Percentiles rank a stretch among this genome's conserved stretches.
These are phyloP conservation scores for Neurospora sp. DNA, from an alignment of 495 filamentous ascomycete species.

Conservation along the genomic window DNA sequence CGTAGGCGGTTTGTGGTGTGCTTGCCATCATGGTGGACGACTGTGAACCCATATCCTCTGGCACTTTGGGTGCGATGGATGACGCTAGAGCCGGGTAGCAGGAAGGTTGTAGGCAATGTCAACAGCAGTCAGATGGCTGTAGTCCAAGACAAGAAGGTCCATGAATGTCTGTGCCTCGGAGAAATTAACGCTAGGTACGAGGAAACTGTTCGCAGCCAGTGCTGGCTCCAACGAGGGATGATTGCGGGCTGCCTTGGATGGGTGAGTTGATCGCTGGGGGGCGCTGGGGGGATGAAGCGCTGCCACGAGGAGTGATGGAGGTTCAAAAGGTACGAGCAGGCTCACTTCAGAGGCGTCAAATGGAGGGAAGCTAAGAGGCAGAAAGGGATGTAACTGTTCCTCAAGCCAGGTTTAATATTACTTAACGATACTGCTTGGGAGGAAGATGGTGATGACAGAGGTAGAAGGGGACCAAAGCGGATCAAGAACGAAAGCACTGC, in stretches of 20 bases:
- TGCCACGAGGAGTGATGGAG: not conserved
- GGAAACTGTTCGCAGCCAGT: not conserved
- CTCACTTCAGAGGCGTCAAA: not conserved
- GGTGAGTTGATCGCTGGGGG: not conserved
- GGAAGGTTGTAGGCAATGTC: no score
- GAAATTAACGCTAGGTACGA: not conserved
- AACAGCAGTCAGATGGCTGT: not conserved
- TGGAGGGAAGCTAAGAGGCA: not conserved
- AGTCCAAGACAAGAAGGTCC: not conserved
- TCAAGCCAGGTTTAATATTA: not conserved
- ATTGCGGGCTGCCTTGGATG: not conserved
- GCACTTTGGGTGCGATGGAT: not conserved
- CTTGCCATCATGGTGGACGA: slow-evolving; percentile 41
- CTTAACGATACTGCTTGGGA: not conserved
- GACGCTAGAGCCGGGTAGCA: not conserved
- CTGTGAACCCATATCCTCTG: slow-evolving; percentile 33
- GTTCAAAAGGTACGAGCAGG: not conserved
- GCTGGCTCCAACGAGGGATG: not conserved
- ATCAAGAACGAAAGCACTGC: not conserved
- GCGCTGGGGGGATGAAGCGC: not conserved
- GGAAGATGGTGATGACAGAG: not conserved
- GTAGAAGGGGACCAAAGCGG: not conserved
- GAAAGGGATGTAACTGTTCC: not conserved
- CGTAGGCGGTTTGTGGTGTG: slow-evolving; percentile 44
- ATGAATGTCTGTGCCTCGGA: not conserved